Percentiles rank a stretch among this genome's conserved stretches.
Conservation (phyloP, 2,329 filamentous ascomycete genomes). For the Fusarium sp. region DNA sequence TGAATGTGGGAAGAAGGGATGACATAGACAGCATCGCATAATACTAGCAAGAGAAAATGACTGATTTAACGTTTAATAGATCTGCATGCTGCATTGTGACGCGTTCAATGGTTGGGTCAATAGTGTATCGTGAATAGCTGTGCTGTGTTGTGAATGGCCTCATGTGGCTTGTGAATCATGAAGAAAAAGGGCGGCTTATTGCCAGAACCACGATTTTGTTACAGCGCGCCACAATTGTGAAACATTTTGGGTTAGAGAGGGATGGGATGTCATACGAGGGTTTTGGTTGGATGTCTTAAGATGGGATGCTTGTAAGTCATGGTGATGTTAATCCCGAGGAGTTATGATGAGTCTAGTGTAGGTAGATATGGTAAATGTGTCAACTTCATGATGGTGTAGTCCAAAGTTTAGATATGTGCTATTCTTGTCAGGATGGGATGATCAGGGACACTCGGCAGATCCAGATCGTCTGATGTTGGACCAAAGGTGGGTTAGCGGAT, state of each 20-base stretch:
- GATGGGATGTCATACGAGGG: conserved; percentile 16
- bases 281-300: conserved; percentile 20
- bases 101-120: neutral
- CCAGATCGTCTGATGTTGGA: conserved; percentile 28
- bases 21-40: conserved; percentile 27
- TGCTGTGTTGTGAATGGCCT: neutral
- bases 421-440: neutral
- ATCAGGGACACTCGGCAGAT: conserved; percentile 15
- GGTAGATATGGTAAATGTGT: neutral
- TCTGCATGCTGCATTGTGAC: neutral
- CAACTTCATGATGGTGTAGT: neutral
- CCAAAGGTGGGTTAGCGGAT: conserved; percentile 7
- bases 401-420: neutral
- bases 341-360: too few species aligned
- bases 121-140: neutral
- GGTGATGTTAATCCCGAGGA: neutral
- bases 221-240: conserved; percentile 22
- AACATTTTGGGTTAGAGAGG: conserved; percentile 10
- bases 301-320: neutral
- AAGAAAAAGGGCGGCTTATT: neutral
- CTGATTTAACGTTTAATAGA: conserved; percentile 4
- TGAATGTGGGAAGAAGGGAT: neutral
- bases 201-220: conserved; percentile 11
- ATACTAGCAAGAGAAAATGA: conserved; percentile 11
- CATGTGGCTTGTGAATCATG: conserved; percentile 18